These are phyloP conservation scores for Trametes maxima DNA, from an alignment of 768 basidiomycete species.

Conservation along the genomic window DNA sequence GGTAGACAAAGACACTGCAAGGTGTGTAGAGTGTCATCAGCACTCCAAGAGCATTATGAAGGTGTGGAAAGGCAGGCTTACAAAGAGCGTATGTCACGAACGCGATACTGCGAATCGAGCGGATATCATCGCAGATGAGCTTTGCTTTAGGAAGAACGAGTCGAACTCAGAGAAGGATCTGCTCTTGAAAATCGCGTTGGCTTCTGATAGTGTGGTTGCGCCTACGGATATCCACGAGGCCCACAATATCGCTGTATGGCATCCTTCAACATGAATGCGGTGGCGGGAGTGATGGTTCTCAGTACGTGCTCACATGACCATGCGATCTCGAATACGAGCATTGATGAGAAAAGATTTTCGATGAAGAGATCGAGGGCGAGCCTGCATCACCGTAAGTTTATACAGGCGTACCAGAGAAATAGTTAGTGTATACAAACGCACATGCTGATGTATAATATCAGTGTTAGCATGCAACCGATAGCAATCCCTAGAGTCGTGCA, in stretches of 20 bases:
- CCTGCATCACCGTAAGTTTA: background rate
- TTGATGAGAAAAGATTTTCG: background rate
- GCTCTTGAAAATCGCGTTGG: background rate
- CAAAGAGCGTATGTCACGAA: background rate
- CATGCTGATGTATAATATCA: background rate
- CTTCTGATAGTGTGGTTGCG: background rate
- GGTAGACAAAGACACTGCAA: too few relatives aligned
- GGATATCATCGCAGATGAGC: background rate
- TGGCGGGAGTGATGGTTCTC: background rate
- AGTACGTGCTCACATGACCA: background rate
- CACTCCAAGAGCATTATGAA: background rate
- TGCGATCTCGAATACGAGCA: background rate
- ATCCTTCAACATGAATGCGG: background rate
- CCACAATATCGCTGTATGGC: background rate
- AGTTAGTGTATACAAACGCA: background rate
- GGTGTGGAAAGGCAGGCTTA: background rate
- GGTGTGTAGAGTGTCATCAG: too few relatives aligned
- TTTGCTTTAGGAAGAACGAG: background rate
- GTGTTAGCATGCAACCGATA: background rate
- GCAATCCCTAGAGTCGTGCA: background rate
- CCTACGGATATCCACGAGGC: background rate
- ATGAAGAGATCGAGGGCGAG: background rate
- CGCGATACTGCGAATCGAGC: background rate
- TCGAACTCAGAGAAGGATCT: background rate
- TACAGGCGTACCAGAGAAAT: background rate